These are phyloP conservation scores for Penicillium cosmopolitanum DNA, from an alignment of 495 filamentous ascomycete genomes.

Conservation along the genomic window DNA sequence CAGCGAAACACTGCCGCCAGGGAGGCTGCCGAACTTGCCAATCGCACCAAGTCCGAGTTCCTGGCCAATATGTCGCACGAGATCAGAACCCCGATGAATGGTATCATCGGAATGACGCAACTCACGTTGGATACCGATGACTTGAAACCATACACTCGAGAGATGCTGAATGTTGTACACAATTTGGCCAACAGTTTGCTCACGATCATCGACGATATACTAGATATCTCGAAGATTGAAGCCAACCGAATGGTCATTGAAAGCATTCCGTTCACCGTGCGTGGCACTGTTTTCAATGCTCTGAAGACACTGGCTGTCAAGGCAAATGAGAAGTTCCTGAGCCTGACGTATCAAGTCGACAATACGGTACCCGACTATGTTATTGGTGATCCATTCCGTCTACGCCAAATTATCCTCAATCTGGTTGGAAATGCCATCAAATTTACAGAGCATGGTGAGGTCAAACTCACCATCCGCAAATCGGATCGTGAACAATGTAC, in stretches of 20 bases:
- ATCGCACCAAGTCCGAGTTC: slow-evolving; percentile 99
- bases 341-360: slow-evolving; percentile 92
- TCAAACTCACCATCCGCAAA: slow-evolving; percentile 89
- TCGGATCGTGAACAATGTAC: slow-evolving; percentile 66
- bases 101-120: slow-evolving; percentile 94
- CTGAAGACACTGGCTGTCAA: slow-evolving; percentile 95
- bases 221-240: slow-evolving; percentile 99
- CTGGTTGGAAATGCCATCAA: slow-evolving; percentile 71
- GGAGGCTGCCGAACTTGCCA: slow-evolving; percentile 95
- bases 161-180: slow-evolving; percentile 99
- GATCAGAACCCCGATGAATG: slow-evolving; percentile 93
- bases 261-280: slow-evolving; percentile 93
- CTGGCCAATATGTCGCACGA: slow-evolving; percentile 99
- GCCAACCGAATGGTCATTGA: slow-evolving; percentile 99
- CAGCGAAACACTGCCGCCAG: slow-evolving; percentile 96
- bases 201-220: slow-evolving; percentile 98
- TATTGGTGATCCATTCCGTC: slow-evolving; percentile 93
- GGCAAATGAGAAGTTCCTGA: slow-evolving; percentile 95
- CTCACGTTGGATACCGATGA: slow-evolving; percentile 92
- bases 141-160: slow-evolving; percentile 89
- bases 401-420: slow-evolving; percentile 86
- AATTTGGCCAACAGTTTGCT: slow-evolving; percentile 95
- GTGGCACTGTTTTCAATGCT: slow-evolving; percentile 96
- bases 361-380: slow-evolving; percentile 95
- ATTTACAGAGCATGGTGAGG: slow-evolving; percentile 97